Base-by-base conservation (phyloP, 208 protist genomes). In the Crithidia acanthocephali region DNA sequence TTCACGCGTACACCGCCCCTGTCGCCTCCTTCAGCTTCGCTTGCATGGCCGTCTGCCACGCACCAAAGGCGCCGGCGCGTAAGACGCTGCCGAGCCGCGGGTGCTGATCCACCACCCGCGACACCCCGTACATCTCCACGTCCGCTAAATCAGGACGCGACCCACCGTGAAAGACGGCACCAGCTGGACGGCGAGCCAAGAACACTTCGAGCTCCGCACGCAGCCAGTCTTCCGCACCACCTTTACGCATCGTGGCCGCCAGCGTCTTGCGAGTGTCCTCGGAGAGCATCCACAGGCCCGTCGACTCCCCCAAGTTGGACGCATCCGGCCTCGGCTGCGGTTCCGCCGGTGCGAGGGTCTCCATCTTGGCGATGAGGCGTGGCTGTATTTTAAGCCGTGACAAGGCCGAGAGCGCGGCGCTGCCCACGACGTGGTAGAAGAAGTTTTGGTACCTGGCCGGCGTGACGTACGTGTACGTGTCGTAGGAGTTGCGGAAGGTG, bases 41-140 rank as follows among this genome's bases (percentile, higher is more conserved):
- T 47, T 79, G 68, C 88, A 94, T 90, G 6, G 85, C 84, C 11
- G 61, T 59, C 60, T 85, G 75, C 86, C 88, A 94, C 62, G 62
- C 78, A n/a, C 84, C 84, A 77, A 91, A 81, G 15, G 56, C 62
- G 35, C 81, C 79, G 30, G 83, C 60, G 32, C 77, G 74, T 20
- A 84, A 70, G 11, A 92, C 35, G 47, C 59, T 6, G 32, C 76
- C 67, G 18, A 95, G 69, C 3, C 60, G 68, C 15, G 86, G 87
- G 60, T 95, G 90, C 47, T 57, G 65, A 48, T 72, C 63, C 11
- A 92, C 61, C 18, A 91, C 76, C 13, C 87, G 90, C 22, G 84
- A 90, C 40, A 92, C 85, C 18, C 80, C 90, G 65, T 86, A 95
- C 83, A 95, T 89, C 79, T 95, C 87, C 13, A 95, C 52, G 56